Evolutionary conservation across 169 alveolate genomes (phyloP), one percentile per base, ranked within the genome.

Genomic region (Plasmodium vinckei): DNA sequence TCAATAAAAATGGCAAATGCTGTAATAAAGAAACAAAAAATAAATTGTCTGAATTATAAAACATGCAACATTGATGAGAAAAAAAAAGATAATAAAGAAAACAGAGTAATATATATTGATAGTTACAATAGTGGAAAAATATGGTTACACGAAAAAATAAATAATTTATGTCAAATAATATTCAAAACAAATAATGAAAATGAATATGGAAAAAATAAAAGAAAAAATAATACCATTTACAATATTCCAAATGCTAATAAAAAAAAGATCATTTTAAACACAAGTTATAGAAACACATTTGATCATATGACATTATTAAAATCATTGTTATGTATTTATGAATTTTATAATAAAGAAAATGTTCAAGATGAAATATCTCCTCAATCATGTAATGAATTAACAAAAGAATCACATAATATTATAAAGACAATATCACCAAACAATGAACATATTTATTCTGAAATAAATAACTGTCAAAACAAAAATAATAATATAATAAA

Each of bases 111-210:
- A 12, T 1, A 21, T 7, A 49, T 53, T 39, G 72, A 82, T 19
- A 54, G 39, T 15, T 27, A 67, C 47, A 49, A 19, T 5, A 53
- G 46, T n/a, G 60, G 64, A 15, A 61, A 75, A 54, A 68, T 61
- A 12, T 65, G 90, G 82, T 33, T 82, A 15, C 56, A 67, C 61
- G 60, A 67, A 13, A 82, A 82, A 67, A 65, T 82, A 39, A 65
- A 23, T 39, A 56, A 46, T n/a, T 17, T 82, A 82, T 82, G 57
- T 15, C 59, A 51, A 46, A 17, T 17, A 15, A 9, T 39, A 12
- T 67, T 53, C 13, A 82, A 82, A 21, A 9, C 42, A 46, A 33
- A 33, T 21, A 68, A 33, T 46, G 60, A 56, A 71, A 67, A 9
- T 57, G 54, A 44, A 72, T 15, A 68, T n/a, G 65, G 54, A 17